phyloP scores from a whole-genome alignment of 441 rosid genomes.

The Bruguiera hainesii region DNA sequence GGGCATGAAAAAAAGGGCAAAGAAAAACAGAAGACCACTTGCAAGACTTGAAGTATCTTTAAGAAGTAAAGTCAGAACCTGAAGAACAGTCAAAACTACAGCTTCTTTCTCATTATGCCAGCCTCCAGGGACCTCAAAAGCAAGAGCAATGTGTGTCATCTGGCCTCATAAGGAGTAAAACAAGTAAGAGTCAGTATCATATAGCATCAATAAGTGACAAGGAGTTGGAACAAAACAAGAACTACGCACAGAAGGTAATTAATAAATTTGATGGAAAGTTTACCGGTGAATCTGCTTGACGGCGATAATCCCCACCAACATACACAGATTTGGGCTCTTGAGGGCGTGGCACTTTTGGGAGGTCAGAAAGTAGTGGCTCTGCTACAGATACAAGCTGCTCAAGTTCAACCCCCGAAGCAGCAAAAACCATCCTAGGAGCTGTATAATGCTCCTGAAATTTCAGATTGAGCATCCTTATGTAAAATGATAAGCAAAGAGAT shows the following conservation, averaged over 20 bases:
- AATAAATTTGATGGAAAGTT: constrained; percentile 8
- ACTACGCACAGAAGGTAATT: background rate
- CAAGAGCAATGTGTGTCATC: constrained; percentile 87
- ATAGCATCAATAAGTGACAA: background rate
- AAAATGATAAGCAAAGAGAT: background rate
- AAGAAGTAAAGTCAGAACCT: constrained; percentile 40
- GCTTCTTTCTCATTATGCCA: constrained; percentile 88
- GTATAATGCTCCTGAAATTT: constrained; percentile 69
- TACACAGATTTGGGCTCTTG: constrained; percentile 70
- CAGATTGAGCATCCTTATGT: constrained; percentile 18
- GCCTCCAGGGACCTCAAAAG: constrained; percentile 92
- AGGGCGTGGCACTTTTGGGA: constrained; percentile 43
- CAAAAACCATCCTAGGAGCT: constrained; percentile 81
- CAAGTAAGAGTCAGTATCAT: constrained; percentile 1
- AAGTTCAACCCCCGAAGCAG: constrained; percentile 81
- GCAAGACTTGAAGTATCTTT: constrained; percentile 1
- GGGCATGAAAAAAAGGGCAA: background rate
- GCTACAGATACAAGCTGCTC: constrained; percentile 69
- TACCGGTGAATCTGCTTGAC: constrained; percentile 79
- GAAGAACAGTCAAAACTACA: constrained; percentile 71
- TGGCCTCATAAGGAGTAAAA: constrained; percentile 20
- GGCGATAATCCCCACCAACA: constrained; percentile 87
- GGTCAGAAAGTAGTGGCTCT: constrained; percentile 79
- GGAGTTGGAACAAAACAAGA: background rate
- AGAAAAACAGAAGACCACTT: background rate